Conservation (phyloP, 2,329 filamentous ascomycete species). For the Fusarium sp. region DNA sequence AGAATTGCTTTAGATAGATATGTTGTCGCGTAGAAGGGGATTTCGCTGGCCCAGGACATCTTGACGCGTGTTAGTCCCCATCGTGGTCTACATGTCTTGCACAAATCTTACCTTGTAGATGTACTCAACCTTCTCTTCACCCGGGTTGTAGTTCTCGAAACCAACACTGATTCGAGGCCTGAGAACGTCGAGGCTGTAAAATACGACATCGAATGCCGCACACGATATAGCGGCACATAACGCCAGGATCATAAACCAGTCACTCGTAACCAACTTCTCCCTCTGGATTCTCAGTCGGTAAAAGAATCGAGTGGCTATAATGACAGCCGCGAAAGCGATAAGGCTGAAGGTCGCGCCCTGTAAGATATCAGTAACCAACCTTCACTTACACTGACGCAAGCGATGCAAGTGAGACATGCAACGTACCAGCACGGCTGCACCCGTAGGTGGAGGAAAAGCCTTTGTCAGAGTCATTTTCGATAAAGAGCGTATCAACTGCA, state of each 20-base stretch:
- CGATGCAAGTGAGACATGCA: background rate
- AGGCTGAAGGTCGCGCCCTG: slow-evolving; percentile 17
- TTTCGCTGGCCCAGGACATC: slow-evolving; percentile 32
- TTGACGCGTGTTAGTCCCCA: background rate
- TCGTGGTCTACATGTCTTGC: fast-evolving
- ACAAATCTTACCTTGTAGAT: slow-evolving; percentile 17
- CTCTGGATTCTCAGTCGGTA: slow-evolving; percentile 17
- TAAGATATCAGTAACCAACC: background rate
- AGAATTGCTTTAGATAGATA: slow-evolving; percentile 28
- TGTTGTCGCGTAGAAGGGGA: slow-evolving; percentile 25
- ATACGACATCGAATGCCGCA: slow-evolving; percentile 16
- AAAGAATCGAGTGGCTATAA: slow-evolving; percentile 16
- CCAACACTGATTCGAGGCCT: slow-evolving; percentile 20
- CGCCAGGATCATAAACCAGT: slow-evolving; percentile 21
- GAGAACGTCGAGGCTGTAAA: slow-evolving; percentile 11
- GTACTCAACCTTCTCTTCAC: slow-evolving; percentile 18
- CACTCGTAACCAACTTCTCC: slow-evolving; percentile 6
- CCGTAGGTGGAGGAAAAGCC: slow-evolving; percentile 10
- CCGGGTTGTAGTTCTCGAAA: slow-evolving; percentile 10
- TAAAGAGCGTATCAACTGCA: slow-evolving; percentile 10
- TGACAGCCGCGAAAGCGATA: background rate
- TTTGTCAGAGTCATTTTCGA: slow-evolving; percentile 21
- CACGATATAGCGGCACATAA: slow-evolving; percentile 17
- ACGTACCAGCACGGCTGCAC: slow-evolving; percentile 20
- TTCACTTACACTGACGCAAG: background rate